Conservation (phyloP, 1,139 yeast genomes). For the Casaregolazyma suthepensis region DNA sequence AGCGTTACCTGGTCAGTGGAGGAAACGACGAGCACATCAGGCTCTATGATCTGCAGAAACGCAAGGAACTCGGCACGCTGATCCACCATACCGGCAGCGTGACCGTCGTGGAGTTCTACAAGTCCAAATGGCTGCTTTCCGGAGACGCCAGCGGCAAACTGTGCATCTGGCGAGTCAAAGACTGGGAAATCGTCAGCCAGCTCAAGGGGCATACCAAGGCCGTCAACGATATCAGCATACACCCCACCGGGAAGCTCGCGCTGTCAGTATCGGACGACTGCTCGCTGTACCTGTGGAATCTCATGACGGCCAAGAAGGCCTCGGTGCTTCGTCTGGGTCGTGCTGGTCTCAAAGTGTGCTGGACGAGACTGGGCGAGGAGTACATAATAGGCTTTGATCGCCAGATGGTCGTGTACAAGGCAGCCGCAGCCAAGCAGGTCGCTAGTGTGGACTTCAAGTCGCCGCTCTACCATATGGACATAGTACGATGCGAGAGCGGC, state of each 20-base stretch:
- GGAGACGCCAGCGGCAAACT: slow-evolving; percentile 91
- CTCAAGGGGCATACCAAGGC: slow-evolving; percentile 69
- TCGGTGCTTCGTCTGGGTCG: slow-evolving; percentile 72
- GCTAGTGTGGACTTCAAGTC: slow-evolving; percentile 41
- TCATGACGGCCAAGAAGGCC: slow-evolving; percentile 97
- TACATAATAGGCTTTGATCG: slow-evolving; percentile 72
- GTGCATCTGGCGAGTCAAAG: slow-evolving; percentile 90
- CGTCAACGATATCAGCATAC: slow-evolving; percentile 79
- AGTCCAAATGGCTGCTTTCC: slow-evolving; percentile 71
- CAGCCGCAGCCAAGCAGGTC: slow-evolving; percentile 57
- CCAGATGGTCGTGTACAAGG: slow-evolving; percentile 58
- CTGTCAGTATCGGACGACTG: slow-evolving; percentile 82
- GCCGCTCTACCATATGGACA: slow-evolving; percentile 65
- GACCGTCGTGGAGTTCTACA: slow-evolving; percentile 66
- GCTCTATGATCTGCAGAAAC: slow-evolving; percentile 85
- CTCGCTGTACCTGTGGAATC: slow-evolving; percentile 84
- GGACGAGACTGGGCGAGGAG: slow-evolving; percentile 49
- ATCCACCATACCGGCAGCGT: slow-evolving; percentile 88
- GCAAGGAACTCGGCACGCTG: slow-evolving; percentile 89
- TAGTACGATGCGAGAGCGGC: slow-evolving; percentile 29
- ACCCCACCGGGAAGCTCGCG: slow-evolving; percentile 89
- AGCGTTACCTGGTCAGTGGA: slow-evolving; percentile 85
- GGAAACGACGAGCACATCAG: slow-evolving; percentile 94
- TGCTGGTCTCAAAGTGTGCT: slow-evolving; percentile 41
- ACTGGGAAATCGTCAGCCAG: slow-evolving; percentile 90